Percentiles rank a stretch among this genome's conserved stretches.
Conservation (phyloP, 345 rosid species). For the Balakata baccata region DNA sequence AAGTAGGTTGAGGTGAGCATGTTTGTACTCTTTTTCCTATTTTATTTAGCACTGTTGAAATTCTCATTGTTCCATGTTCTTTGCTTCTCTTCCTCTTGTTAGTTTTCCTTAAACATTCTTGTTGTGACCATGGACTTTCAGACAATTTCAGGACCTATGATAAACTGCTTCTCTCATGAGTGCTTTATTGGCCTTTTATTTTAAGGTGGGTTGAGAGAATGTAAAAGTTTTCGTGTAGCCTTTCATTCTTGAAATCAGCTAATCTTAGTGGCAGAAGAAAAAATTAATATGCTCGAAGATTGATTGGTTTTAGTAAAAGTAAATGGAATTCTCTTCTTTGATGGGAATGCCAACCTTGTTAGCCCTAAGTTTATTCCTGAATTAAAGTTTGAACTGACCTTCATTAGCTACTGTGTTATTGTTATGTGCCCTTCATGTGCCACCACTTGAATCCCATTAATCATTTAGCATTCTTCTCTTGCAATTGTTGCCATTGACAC, state of each 20-base stretch:
- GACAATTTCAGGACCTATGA: background rate
- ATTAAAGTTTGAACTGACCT: background rate
- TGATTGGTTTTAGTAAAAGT: background rate
- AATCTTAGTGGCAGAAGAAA: background rate
- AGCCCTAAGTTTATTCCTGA: background rate
- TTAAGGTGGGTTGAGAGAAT: background rate
- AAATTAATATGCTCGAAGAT: background rate
- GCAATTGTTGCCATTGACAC: background rate
- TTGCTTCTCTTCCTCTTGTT: slow-evolving; percentile 7
- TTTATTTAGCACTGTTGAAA: background rate
- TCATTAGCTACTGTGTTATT: too few relatives aligned
- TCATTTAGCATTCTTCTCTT: background rate
- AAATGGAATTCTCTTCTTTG: background rate
- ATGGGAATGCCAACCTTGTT: background rate
- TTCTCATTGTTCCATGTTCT: background rate
- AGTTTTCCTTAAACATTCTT: background rate
- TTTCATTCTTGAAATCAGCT: background rate
- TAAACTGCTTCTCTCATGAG: background rate
- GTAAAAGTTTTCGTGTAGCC: background rate
- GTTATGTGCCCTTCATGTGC: background rate
- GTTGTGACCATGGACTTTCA: background rate
- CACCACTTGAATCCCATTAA: background rate
- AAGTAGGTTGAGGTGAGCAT: slow-evolving; percentile 41
- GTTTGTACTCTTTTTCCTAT: slow-evolving; percentile 12
- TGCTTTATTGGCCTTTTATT: background rate